Evolutionary conservation across 2,329 filamentous ascomycete genomes (phyloP).

Genomic region (Emergomyces pasteurianus): DNA sequence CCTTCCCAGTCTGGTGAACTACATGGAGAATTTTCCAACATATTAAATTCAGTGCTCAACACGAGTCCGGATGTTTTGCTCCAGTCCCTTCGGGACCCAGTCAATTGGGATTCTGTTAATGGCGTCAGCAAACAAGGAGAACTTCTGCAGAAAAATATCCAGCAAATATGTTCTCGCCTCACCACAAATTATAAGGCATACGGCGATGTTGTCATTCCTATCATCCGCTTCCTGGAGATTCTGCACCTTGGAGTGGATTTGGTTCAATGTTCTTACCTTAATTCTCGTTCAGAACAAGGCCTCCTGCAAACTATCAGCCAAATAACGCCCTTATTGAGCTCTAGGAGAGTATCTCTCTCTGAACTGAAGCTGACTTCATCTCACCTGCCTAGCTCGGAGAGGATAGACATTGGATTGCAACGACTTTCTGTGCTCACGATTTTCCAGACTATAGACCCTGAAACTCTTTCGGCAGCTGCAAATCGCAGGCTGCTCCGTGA

Average conservation of each 20-base stretch:
- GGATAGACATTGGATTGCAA: constrained; percentile 25
- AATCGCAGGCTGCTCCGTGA: constrained; percentile 48
- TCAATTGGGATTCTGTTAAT: constrained; percentile 5
- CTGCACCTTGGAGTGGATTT: constrained; percentile 64
- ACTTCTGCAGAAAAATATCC: constrained; percentile 45
- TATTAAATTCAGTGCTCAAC: constrained; percentile 53
- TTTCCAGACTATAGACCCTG: constrained; percentile 23
- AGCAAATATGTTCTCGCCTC: constrained; percentile 58
- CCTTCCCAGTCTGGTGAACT: constrained; percentile 56
- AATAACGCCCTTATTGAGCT: constrained; percentile 30
- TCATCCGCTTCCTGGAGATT: constrained; percentile 67
- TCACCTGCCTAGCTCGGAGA: not conserved
- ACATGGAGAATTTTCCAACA: constrained; percentile 71
- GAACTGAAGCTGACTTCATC: not conserved
- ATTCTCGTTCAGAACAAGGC: constrained; percentile 10
- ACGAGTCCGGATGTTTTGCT: constrained; percentile 23
- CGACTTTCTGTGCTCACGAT: constrained; percentile 25
- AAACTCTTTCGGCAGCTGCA: constrained; percentile 26
- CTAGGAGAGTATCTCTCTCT: constrained; percentile 3
- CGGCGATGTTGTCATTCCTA: constrained; percentile 69
- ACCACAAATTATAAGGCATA: constrained; percentile 62
- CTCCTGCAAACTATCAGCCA: constrained; percentile 21
- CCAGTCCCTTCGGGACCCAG: constrained; percentile 8
- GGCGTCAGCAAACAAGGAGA: constrained; percentile 8
- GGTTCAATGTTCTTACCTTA: constrained; percentile 25